Percentiles rank a stretch among this genome's conserved stretches.
phyloP scores from a whole-genome alignment of 2,329 filamentous ascomycete genomes.

The Amylocarpus encephaloides region DNA sequence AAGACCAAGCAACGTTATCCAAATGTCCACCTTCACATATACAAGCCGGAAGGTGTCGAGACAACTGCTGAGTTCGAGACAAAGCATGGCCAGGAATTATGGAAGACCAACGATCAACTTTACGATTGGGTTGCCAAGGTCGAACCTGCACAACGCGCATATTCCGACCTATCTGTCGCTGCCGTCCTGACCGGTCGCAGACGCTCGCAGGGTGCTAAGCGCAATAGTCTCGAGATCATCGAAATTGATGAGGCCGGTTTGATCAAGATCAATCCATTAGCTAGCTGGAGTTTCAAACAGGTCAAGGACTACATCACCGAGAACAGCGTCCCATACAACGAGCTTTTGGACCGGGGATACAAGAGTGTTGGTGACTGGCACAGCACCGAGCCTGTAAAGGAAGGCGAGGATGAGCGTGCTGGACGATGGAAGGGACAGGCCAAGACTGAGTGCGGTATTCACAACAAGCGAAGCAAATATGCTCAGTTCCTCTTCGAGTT shows the following conservation, averaged over 20 bases:
- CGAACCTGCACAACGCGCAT: conserved; percentile 88
- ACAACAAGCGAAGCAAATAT: conserved; percentile 95
- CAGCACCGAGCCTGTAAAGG: conserved; percentile 82
- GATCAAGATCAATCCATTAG: conserved; percentile 96
- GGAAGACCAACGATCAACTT: conserved; percentile 77
- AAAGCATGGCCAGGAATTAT: conserved; percentile 75
- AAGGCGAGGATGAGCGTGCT: conserved; percentile 90
- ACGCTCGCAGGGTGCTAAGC: conserved; percentile 86
- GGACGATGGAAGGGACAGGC: conserved; percentile 93
- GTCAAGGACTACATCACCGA: conserved; percentile 82
- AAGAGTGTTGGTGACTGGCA: conserved; percentile 99
- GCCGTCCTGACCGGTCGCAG: conserved; percentile 90
- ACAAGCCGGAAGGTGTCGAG: conserved; percentile 73
- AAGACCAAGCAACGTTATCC: conserved; percentile 71
- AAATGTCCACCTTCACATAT: conserved; percentile 75
- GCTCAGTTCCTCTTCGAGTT: conserved; percentile 55
- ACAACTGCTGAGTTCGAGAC: conserved; percentile 72
- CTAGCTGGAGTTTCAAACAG: conserved; percentile 87
- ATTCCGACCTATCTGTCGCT: conserved; percentile 77
- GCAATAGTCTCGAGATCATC: conserved; percentile 82
- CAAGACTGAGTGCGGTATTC: conserved; percentile 98
- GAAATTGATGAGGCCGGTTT: conserved; percentile 84
- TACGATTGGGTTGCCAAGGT: conserved; percentile 99
- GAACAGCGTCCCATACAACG: conserved; percentile 89
- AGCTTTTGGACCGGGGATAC: conserved; percentile 86